Conservation (phyloP, 2,329 filamentous ascomycete species). For the Nigrospora osmanthi region DNA sequence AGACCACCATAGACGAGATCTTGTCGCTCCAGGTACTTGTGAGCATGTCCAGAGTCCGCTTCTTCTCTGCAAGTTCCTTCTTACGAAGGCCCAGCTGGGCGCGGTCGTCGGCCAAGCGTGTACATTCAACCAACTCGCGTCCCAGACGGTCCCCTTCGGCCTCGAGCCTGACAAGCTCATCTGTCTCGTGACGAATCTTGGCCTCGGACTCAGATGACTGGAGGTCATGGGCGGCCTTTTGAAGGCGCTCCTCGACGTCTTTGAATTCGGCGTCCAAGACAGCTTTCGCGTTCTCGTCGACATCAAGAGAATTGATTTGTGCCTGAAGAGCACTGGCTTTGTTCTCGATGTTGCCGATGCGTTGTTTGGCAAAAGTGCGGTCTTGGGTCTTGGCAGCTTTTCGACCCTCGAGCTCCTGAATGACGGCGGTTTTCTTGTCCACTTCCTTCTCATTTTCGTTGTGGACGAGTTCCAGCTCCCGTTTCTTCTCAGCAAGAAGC, state of each 20-base stretch:
- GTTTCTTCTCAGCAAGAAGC: conserved; percentile 69
- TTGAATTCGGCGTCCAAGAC: conserved; percentile 66
- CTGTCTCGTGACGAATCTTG: conserved; percentile 59
- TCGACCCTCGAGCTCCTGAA: conserved; percentile 67
- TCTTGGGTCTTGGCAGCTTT: conserved; percentile 67
- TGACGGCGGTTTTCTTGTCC: conserved; percentile 59
- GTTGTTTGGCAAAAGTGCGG: conserved; percentile 64
- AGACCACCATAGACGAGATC: conserved; percentile 56
- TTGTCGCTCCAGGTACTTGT: conserved; percentile 65
- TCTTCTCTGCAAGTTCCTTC: conserved; percentile 68
- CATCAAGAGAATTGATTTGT: conserved; percentile 62
- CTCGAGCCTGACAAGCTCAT: conserved; percentile 61
- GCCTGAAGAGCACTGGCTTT: conserved; percentile 59
- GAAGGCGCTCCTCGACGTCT: conserved; percentile 58
- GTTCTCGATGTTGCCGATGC: conserved; percentile 66
- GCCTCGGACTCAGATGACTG: conserved; percentile 60
- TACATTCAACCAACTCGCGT: conserved; percentile 76
- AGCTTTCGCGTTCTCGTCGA: conserved; percentile 80
- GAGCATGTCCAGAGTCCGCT: conserved; percentile 71
- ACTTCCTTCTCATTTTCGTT: conserved; percentile 68
- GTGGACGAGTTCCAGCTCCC: conserved; percentile 66
- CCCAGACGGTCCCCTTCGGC: conserved; percentile 64
- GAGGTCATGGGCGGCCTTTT: conserved; percentile 54
- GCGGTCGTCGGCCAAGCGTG: conserved; percentile 70
- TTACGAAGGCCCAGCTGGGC: conserved; percentile 78